These are phyloP conservation scores for Neltuma alba DNA, from an alignment of 306 rosid species.

Conservation along the genomic window DNA sequence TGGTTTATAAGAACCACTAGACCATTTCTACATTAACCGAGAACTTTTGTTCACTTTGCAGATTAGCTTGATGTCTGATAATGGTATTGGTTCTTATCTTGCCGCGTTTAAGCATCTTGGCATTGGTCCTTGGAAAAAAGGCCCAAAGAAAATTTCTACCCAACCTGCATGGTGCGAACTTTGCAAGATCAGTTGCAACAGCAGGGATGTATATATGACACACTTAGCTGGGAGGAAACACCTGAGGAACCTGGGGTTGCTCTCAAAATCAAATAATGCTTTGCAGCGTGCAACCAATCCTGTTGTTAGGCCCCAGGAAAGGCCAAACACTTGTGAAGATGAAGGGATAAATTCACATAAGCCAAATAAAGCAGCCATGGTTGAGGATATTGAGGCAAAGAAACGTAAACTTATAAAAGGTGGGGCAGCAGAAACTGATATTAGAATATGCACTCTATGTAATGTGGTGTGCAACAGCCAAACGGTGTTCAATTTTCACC, in stretches of 20 bases:
- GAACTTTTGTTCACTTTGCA: slow-evolving; percentile 32
- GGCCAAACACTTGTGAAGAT: not conserved
- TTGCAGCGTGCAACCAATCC: not conserved
- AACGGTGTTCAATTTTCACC: slow-evolving; percentile 50
- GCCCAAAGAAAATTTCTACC: slow-evolving; percentile 45
- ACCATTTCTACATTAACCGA: not conserved
- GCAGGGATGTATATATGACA: slow-evolving; percentile 54
- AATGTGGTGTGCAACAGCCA: slow-evolving; percentile 79
- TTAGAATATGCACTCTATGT: slow-evolving; percentile 57
- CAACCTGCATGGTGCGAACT: slow-evolving; percentile 70
- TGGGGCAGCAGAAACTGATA: slow-evolving; percentile 45
- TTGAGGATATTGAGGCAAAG: slow-evolving; percentile 55
- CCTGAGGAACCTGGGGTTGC: slow-evolving; percentile 52
- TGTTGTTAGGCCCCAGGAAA: not conserved
- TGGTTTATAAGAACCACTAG: slow-evolving; percentile 9
- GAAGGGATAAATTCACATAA: not conserved
- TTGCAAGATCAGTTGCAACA: slow-evolving; percentile 69
- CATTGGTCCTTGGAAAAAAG: slow-evolving; percentile 41
- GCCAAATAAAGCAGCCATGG: not conserved
- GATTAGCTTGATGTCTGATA: slow-evolving; percentile 53
- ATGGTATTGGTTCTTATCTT: slow-evolving; percentile 46
- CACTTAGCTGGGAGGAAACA: slow-evolving; percentile 77
- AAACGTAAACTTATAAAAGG: slow-evolving; percentile 53
- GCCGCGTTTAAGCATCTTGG: slow-evolving; percentile 48
- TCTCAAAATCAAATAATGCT: slow-evolving; percentile 30